Evolutionary conservation across 164 flowering plant genomes (phyloP).

Genomic region (Magnolia officinalis): DNA sequence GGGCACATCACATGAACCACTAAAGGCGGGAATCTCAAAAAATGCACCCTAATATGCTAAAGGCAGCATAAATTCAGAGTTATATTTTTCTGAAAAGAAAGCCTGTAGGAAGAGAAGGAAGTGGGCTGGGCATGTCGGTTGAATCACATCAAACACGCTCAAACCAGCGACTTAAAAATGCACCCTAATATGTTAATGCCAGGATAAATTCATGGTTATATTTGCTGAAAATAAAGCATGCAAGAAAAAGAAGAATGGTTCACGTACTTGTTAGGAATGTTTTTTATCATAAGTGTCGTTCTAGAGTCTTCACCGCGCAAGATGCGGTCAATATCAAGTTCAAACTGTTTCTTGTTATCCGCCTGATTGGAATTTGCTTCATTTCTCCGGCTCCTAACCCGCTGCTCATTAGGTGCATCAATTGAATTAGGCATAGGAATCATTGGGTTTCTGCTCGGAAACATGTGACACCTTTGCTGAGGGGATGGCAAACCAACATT

Average conservation of each 20-base stretch:
- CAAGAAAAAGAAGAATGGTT: background rate
- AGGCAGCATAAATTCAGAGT: background rate
- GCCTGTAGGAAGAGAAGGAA: background rate
- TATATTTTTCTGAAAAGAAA: background rate
- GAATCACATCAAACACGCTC: no score
- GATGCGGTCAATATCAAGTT: conserved; percentile 77
- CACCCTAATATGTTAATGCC: background rate
- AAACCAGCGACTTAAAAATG: background rate
- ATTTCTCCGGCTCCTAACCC: conserved; percentile 43
- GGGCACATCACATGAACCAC: background rate
- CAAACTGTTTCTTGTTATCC: conserved; percentile 72
- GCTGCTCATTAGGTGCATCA: conserved; percentile 56
- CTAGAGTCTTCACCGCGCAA: conserved; percentile 63
- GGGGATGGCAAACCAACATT: conserved; percentile 54
- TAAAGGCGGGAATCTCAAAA: background rate
- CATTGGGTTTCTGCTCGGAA: conserved; percentile 71
- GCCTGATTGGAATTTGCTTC: conserved; percentile 48
- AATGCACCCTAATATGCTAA: background rate
- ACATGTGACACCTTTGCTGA: conserved; percentile 63
- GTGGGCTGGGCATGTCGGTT: no score
- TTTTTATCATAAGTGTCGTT: conserved; percentile 85
- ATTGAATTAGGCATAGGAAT: conserved; percentile 47
- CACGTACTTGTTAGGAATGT: conserved; percentile 85
- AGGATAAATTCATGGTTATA: background rate
- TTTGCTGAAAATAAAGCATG: background rate